Percentiles rank a stretch among this genome's conserved stretches.
These are phyloP conservation scores for Claviceps sorghi DNA, from an alignment of 2,329 filamentous ascomycete species.

Conservation along the genomic window DNA sequence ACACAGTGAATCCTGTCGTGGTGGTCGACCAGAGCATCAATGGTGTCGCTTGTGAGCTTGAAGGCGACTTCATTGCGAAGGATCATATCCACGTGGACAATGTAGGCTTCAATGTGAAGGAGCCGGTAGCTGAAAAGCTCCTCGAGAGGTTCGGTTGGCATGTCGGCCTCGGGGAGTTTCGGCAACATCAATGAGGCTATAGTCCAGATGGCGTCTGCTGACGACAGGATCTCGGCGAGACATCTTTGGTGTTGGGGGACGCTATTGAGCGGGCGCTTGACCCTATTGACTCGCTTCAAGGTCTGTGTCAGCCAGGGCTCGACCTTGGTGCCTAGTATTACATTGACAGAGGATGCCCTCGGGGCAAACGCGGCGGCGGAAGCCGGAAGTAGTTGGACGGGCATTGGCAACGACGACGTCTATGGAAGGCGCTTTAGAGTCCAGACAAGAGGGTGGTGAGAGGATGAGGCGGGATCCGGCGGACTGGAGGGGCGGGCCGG, in stretches of 20 bases:
- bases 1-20: slow-evolving; percentile 92
- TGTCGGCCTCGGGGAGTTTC: slow-evolving; percentile 73
- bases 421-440: neutral
- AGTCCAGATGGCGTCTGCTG: slow-evolving; percentile 83
- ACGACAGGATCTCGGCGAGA: slow-evolving; percentile 86
- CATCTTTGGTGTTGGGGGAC: slow-evolving; percentile 91
- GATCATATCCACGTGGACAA: slow-evolving; percentile 98
- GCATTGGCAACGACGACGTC: slow-evolving; percentile 43
- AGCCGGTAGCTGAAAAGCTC: slow-evolving; percentile 87
- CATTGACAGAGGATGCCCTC: slow-evolving; percentile 76
- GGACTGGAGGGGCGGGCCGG: slow-evolving; percentile 2
- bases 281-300: slow-evolving; percentile 87
- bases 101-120: slow-evolving; percentile 88
- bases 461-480: neutral
- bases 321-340: slow-evolving; percentile 81
- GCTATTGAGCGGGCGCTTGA: slow-evolving; percentile 95
- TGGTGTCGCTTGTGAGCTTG: slow-evolving; percentile 91
- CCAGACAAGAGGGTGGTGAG: neutral
- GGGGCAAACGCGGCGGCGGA: slow-evolving; percentile 95
- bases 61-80: slow-evolving; percentile 93
- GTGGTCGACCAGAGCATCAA: slow-evolving; percentile 84
- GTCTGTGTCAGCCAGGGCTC: slow-evolving; percentile 96
- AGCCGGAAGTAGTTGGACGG: slow-evolving; percentile 81
- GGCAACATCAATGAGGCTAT: slow-evolving; percentile 84
- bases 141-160: slow-evolving; percentile 72